A percentile compares a stretch with the other conserved stretches of the same genome.
These are phyloP conservation scores for Hypoxylon sp. DNA, from an alignment of 2,329 filamentous ascomycete species.

Conservation along the genomic window DNA sequence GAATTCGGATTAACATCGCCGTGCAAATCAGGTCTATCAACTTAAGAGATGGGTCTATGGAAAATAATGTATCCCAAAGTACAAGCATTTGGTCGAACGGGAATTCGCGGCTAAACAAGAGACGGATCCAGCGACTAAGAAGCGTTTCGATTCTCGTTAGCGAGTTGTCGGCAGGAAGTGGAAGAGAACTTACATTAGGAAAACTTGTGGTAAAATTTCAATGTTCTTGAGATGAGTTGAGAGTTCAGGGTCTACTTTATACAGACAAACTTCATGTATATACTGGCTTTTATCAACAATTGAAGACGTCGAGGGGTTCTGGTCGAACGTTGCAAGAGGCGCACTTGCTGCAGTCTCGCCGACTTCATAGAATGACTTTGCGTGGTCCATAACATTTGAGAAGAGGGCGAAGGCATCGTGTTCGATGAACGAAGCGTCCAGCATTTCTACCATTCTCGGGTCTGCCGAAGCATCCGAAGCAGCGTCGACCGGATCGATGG, in stretches of 20 bases:
- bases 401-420: constrained; percentile 93
- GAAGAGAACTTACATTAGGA: constrained; percentile 78
- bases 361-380: constrained; percentile 89
- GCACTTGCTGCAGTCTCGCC: constrained; percentile 58
- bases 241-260: constrained; percentile 85
- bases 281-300: constrained; percentile 89
- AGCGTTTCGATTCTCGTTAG: constrained; percentile 22
- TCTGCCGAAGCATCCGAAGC: constrained; percentile 60
- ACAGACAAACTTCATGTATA: constrained; percentile 87
- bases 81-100: constrained; percentile 86
- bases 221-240: constrained; percentile 84
- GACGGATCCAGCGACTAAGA: constrained; percentile 87
- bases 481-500: constrained; percentile 69
- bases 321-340: constrained; percentile 49
- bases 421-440: constrained; percentile 83
- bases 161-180: not conserved
- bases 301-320: constrained; percentile 67
- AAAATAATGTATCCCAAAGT: constrained; percentile 93
- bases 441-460: constrained; percentile 72
- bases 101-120: constrained; percentile 94
- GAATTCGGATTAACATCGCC: constrained; percentile 91
- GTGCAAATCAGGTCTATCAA: constrained; percentile 93
- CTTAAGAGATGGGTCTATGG: constrained; percentile 83
- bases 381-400: constrained; percentile 87
- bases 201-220: constrained; percentile 96